A percentile compares a stretch with the other conserved stretches of the same genome.
phyloP scores from a whole-genome alignment of 352 stramenopile species.

The Globisporangium carolinianum region DNA sequence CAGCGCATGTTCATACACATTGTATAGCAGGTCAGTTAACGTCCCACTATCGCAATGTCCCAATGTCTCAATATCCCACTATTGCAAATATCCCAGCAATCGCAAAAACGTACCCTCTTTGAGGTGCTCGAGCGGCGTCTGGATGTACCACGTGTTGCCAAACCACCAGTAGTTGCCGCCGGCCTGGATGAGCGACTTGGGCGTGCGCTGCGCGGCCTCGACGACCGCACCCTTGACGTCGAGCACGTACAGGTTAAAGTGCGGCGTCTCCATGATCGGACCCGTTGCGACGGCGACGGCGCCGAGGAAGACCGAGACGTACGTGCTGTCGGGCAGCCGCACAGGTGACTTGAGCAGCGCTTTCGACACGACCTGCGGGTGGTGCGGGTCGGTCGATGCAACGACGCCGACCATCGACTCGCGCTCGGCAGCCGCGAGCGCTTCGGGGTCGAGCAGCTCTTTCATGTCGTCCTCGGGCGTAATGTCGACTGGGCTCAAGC shows the following conservation, averaged over 20 bases:
- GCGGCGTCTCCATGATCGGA: slow-evolving; percentile 82
- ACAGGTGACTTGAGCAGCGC: slow-evolving; percentile 44
- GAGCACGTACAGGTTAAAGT: slow-evolving; percentile 85
- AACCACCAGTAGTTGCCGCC: slow-evolving; percentile 87
- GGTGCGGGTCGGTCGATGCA: slow-evolving; percentile 12
- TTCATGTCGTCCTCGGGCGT: slow-evolving; percentile 73
- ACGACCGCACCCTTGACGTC: slow-evolving; percentile 67
- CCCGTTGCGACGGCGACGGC: slow-evolving; percentile 74
- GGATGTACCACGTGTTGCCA: slow-evolving; percentile 85
- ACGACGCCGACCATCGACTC: slow-evolving; percentile 10
- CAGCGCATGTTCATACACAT: slow-evolving; percentile 4
- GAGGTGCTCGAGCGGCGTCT: slow-evolving; percentile 80
- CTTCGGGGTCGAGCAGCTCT: slow-evolving; percentile 62
- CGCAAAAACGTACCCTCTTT: slow-evolving; percentile 59
- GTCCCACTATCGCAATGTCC: background rate
- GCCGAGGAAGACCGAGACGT: slow-evolving; percentile 81
- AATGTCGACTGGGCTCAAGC: slow-evolving; percentile 58
- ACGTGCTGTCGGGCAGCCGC: slow-evolving; percentile 71
- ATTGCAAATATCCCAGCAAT: background rate
- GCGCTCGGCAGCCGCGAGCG: slow-evolving; percentile 25
- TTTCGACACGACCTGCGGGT: slow-evolving; percentile 10
- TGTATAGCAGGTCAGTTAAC: slow-evolving; percentile 3
- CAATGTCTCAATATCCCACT: no score
- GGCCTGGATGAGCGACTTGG: slow-evolving; percentile 83
- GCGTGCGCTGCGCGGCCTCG: slow-evolving; percentile 65